Conservation (phyloP, 1,139 yeast species). For the Yamadazyma sp. region DNA sequence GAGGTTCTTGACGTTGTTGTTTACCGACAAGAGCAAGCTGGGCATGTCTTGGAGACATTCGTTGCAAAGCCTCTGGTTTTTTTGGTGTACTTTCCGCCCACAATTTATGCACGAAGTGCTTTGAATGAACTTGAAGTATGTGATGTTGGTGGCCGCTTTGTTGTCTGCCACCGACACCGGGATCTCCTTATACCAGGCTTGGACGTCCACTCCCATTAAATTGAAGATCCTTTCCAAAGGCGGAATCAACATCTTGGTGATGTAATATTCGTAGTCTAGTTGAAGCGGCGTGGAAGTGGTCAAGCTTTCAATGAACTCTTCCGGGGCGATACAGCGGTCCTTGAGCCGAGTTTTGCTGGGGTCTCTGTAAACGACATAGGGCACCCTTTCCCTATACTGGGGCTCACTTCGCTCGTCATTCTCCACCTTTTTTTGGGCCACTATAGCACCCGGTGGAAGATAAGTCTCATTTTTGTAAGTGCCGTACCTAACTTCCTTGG, state of each 20-base stretch:
- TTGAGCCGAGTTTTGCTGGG: constrained; percentile 62
- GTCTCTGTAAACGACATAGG: constrained; percentile 78
- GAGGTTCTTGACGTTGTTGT: constrained; percentile 17
- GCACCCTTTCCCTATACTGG: constrained; percentile 85
- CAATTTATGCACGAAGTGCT: constrained; percentile 27
- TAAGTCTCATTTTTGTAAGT: constrained; percentile 68
- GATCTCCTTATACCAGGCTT: constrained; percentile 75
- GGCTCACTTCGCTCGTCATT: constrained; percentile 77
- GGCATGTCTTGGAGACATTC: constrained; percentile 22
- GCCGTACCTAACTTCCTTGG: constrained; percentile 86
- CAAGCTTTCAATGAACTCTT: constrained; percentile 54
- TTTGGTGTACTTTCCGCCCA: constrained; percentile 16
- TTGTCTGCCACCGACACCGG: constrained; percentile 32
- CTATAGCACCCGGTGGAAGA: constrained; percentile 89
- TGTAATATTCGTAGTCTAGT: constrained; percentile 83
- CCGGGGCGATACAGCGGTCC: constrained; percentile 82
- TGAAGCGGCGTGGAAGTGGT: constrained; percentile 33
- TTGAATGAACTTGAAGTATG: constrained; percentile 17
- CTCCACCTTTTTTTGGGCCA: constrained; percentile 62
- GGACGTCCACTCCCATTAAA: constrained; percentile 77
- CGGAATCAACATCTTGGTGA: constrained; percentile 78
- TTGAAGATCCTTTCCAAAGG: constrained; percentile 85
- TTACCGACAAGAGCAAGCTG: constrained; percentile 19
- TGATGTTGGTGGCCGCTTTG: constrained; percentile 6
- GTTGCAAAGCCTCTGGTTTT: constrained; percentile 19